phyloP scores from a whole-genome alignment of 768 basidiomycete genomes.

The Hygrophorus russula region DNA sequence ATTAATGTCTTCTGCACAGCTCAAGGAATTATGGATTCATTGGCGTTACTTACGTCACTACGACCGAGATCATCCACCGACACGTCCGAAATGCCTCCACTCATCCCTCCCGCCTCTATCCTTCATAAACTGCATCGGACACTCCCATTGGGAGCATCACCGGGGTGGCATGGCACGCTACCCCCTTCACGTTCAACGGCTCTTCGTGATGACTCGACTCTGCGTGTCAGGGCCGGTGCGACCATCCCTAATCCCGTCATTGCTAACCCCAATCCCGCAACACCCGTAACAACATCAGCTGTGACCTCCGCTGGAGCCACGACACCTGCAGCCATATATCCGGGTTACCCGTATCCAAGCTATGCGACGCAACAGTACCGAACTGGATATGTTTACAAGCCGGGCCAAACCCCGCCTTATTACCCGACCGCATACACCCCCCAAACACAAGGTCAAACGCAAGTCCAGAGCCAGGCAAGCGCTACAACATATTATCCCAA shows the following conservation, averaged over 20 bases:
- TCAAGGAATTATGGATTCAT: conserved; percentile 59
- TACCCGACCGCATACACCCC: conserved; percentile 5
- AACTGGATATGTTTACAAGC: conserved; percentile 8
- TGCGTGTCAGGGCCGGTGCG: conserved; percentile 40
- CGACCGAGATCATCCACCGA: conserved; percentile 45
- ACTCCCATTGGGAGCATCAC: conserved; percentile 44
- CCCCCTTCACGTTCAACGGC: conserved; percentile 45
- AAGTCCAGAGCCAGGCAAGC: conserved; percentile 1
- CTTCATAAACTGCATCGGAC: conserved; percentile 67
- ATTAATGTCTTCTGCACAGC: conserved; percentile 30
- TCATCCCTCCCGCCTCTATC: conserved; percentile 51
- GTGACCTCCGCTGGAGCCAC: conserved; percentile 14
- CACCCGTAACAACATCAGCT: conserved; percentile 20
- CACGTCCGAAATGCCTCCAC: conserved; percentile 23
- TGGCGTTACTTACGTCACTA: conserved; percentile 56
- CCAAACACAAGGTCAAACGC: conserved; percentile 1
- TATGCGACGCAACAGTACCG: conserved; percentile 8
- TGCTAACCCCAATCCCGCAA: conserved; percentile 20
- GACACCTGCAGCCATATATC: conserved; percentile 6
- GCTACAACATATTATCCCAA: conserved; percentile 7
- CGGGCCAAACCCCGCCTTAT: conserved; percentile 4
- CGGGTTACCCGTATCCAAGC: conserved; percentile 3
- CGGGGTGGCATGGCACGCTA: conserved; percentile 70
- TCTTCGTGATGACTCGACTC: conserved; percentile 64
- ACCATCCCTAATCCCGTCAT: conserved; percentile 11